These are phyloP conservation scores for Fusarium abutilonis DNA, from an alignment of 2,329 filamentous ascomycete species.

Conservation along the genomic window DNA sequence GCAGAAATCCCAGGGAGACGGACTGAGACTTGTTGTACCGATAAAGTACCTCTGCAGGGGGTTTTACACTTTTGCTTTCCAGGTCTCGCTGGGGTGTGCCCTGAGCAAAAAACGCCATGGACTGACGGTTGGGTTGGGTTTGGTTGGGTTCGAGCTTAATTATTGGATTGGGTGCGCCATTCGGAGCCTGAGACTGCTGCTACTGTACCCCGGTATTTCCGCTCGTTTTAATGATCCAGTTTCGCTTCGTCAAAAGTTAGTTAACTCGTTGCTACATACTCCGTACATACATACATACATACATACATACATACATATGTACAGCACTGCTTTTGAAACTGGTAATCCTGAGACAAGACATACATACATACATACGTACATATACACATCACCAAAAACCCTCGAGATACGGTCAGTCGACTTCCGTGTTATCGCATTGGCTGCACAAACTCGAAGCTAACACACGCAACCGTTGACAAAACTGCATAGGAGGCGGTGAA, in stretches of 20 bases:
- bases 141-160: constrained; percentile 45
- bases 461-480: constrained; percentile 24
- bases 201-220: constrained; percentile 43
- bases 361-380: too few species aligned
- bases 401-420: constrained; percentile 32
- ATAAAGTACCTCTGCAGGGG: constrained; percentile 40
- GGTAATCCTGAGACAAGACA: too few species aligned
- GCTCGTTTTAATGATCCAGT: not conserved
- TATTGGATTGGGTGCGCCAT: constrained; percentile 44
- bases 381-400: not conserved
- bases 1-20: constrained; percentile 29
- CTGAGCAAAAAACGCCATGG: constrained; percentile 41
- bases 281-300: too few species aligned
- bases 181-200: constrained; percentile 26
- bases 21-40: constrained; percentile 31
- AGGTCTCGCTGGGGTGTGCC: constrained; percentile 42
- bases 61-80: too few species aligned
- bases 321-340: too few species aligned
- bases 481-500: constrained; percentile 44
- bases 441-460: constrained; percentile 22
- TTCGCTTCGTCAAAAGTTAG: not conserved
- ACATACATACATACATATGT: too few species aligned
- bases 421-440: constrained; percentile 33
- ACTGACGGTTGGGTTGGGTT: constrained; percentile 32
- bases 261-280: too few species aligned